Percentiles rank a stretch among this genome's conserved stretches.
Conservation (phyloP, 352 stramenopile species). For the Globisporangium recalcitrans region DNA sequence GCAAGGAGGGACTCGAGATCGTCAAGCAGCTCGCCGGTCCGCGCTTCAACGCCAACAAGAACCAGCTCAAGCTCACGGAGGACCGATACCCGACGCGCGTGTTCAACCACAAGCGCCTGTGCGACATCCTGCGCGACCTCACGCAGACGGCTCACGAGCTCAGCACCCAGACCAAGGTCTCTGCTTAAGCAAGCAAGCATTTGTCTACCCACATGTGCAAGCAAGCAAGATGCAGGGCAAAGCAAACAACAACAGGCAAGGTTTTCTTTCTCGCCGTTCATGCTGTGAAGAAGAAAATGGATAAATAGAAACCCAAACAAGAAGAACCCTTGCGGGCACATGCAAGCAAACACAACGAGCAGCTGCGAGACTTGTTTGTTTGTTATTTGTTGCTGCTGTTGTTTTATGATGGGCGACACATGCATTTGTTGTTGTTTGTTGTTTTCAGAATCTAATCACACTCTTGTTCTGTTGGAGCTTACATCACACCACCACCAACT, state of each 20-base stretch:
- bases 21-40: conserved; percentile 67
- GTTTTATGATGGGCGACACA: conserved; percentile 2
- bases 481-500: conserved; percentile 18
- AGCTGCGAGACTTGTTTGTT: conserved; percentile 7
- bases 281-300: neutral
- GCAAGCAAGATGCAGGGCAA: conserved; percentile 1
- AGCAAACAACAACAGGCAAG: neutral
- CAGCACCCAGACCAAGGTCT: conserved; percentile 31
- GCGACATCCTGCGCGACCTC: conserved; percentile 74
- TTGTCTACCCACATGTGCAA: neutral
- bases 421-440: conserved; percentile 8
- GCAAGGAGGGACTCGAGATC: conserved; percentile 39
- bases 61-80: conserved; percentile 73
- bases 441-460: neutral
- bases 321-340: neutral
- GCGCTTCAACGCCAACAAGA: conserved; percentile 76
- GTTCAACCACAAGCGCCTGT: conserved; percentile 83
- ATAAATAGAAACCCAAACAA: conserved; percentile 5
- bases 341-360: neutral
- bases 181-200: conserved; percentile 16
- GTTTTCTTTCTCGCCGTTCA: neutral
- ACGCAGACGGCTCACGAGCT: conserved; percentile 66
- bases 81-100: conserved; percentile 74
- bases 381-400: conserved; percentile 6
- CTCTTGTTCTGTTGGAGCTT: neutral